Conservation (phyloP, 768 basidiomycete species). For the Saitozyma podzolica region DNA sequence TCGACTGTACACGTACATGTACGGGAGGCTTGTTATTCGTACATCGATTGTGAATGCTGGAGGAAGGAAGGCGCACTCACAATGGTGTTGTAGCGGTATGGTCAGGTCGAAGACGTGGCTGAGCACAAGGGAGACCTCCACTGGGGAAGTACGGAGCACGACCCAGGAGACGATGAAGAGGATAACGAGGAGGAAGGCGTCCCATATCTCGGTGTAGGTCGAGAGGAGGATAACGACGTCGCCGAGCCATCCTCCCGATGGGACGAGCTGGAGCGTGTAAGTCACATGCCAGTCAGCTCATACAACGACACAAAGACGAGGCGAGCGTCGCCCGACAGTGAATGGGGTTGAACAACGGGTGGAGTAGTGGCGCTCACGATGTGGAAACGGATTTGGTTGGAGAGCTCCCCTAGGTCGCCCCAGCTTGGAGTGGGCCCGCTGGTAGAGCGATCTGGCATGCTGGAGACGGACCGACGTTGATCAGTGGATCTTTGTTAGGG, state of each 20-base stretch:
- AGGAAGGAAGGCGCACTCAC: constrained; percentile 7
- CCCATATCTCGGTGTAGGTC: constrained; percentile 20
- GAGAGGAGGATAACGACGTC: constrained; percentile 18
- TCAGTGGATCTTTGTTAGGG: too few species aligned
- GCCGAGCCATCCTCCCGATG: constrained; percentile 24
- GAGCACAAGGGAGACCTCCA: constrained; percentile 15
- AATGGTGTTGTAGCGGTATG: constrained; percentile 24
- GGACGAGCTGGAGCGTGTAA: constrained; percentile 10
- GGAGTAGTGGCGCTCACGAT: too few species aligned
- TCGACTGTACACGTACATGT: too few species aligned
- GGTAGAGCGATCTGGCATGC: too few species aligned
- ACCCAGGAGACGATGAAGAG: constrained; percentile 20
- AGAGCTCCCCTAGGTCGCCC: too few species aligned
- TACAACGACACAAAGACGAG: too few species aligned
- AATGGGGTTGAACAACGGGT: too few species aligned
- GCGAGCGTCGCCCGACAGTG: too few species aligned
- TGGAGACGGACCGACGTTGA: too few species aligned
- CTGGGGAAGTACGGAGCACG: constrained; percentile 10
- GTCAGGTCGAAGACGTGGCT: constrained; percentile 23
- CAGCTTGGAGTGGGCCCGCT: too few species aligned
- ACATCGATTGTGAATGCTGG: background rate
- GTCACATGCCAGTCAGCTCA: too few species aligned
- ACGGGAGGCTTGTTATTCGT: background rate
- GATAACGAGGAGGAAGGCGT: constrained; percentile 14
- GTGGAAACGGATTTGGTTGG: too few species aligned